phyloP scores from a whole-genome alignment of 2,329 filamentous ascomycete genomes.

The Daldinia eschscholtzii region DNA sequence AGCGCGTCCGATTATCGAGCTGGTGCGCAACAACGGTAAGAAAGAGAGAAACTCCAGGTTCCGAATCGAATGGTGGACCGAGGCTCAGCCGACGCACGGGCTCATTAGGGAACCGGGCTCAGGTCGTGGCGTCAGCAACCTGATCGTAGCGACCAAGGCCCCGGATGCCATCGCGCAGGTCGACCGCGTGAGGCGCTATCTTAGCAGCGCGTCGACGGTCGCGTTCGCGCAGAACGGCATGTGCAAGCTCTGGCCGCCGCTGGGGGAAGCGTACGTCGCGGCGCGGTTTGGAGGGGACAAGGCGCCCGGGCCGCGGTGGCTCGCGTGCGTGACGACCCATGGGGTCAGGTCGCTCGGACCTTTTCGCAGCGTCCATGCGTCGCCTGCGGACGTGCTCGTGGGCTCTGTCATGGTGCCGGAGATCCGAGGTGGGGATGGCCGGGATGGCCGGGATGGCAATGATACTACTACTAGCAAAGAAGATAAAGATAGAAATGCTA shows the following conservation, averaged over 20 bases:
- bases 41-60: slow-evolving; percentile 56
- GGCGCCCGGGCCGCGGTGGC: slow-evolving; percentile 71
- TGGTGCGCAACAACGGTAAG: slow-evolving; percentile 55
- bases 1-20: slow-evolving; percentile 59
- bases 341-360: slow-evolving; percentile 65
- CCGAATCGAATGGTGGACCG: slow-evolving; percentile 68
- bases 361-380: slow-evolving; percentile 67
- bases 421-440: slow-evolving; percentile 1
- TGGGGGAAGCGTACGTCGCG: slow-evolving; percentile 59
- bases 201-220: slow-evolving; percentile 76
- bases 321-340: slow-evolving; percentile 74
- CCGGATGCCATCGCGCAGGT: slow-evolving; percentile 73
- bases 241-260: slow-evolving; percentile 72
- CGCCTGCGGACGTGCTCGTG: slow-evolving; percentile 62
- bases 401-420: slow-evolving; percentile 56
- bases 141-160: slow-evolving; percentile 85
- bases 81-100: slow-evolving; percentile 55
- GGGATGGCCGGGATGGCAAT: neutral
- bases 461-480: neutral
- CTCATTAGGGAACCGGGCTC: slow-evolving; percentile 57
- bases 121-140: slow-evolving; percentile 69
- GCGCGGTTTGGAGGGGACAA: slow-evolving; percentile 55
- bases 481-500: neutral
- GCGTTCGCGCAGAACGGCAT: slow-evolving; percentile 90
- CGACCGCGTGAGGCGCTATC: slow-evolving; percentile 70